Conservation (phyloP, 768 basidiomycete genomes). For the Collybia nuda region DNA sequence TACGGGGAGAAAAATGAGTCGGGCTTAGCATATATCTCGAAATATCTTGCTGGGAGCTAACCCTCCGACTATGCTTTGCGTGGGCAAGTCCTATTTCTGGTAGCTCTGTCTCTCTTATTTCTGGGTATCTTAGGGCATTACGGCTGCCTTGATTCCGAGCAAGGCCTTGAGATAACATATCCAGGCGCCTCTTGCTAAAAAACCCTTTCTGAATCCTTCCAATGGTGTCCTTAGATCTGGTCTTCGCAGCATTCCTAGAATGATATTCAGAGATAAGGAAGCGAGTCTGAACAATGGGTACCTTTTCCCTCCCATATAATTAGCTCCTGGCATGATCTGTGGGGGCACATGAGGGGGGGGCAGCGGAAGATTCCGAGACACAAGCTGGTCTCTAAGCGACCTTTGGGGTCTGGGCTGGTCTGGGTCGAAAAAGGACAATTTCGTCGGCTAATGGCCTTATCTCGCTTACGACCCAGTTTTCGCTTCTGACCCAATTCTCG, state of each 20-base stretch:
- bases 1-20: slow-evolving; percentile 19
- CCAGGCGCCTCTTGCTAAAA: slow-evolving; percentile 60
- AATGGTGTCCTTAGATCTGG: slow-evolving; percentile 54
- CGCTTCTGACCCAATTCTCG: too few species aligned
- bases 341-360: neutral
- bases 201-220: slow-evolving; percentile 56
- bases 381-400: too few species aligned
- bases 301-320: slow-evolving; percentile 79
- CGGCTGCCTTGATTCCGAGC: slow-evolving; percentile 7
- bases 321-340: slow-evolving; percentile 58
- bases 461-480: too few species aligned
- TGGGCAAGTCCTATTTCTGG: slow-evolving; percentile 20
- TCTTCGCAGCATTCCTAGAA: slow-evolving; percentile 56
- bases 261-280: neutral
- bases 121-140: neutral
- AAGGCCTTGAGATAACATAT: slow-evolving; percentile 46
- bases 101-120: neutral
- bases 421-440: too few species aligned
- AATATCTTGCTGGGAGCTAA: neutral
- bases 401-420: too few species aligned
- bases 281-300: slow-evolving; percentile 15
- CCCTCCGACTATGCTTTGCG: slow-evolving; percentile 13
- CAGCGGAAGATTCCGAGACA: too few species aligned
- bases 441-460: too few species aligned
- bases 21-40: slow-evolving; percentile 22